phyloP scores from a whole-genome alignment of 192 early-diverging fungal genomes.

The Linnemannia exigua region DNA sequence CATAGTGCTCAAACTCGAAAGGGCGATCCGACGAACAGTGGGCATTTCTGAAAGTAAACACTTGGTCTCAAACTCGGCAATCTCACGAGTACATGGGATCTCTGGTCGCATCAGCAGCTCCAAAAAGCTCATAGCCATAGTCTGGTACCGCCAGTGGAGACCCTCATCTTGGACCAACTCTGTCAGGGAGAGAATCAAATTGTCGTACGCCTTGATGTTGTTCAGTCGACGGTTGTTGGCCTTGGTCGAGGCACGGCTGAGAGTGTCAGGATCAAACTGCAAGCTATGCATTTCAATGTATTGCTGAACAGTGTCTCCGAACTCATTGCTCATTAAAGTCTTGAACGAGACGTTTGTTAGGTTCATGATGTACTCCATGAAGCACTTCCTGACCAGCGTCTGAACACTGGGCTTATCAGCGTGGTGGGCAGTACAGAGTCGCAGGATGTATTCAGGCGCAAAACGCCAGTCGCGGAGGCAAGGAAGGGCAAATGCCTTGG shows the following conservation, averaged over 20 bases:
- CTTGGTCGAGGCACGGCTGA: conserved; percentile 25
- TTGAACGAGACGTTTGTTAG: conserved; percentile 65
- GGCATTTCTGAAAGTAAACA: conserved; percentile 81
- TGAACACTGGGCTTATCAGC: conserved; percentile 82
- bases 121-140: conserved; percentile 85
- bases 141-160: conserved; percentile 87
- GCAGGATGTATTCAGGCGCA: conserved; percentile 65
- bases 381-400: conserved; percentile 72
- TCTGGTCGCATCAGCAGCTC: conserved; percentile 79
- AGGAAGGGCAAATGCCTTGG: conserved; percentile 63
- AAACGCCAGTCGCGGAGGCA: conserved; percentile 71
- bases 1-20: conserved; percentile 70
- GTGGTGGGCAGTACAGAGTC: conserved; percentile 71
- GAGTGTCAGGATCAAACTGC: conserved; percentile 19
- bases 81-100: conserved; percentile 63
- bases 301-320: conserved; percentile 26
- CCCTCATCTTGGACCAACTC: conserved; percentile 69
- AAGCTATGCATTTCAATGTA: conserved; percentile 16
- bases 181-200: conserved; percentile 65
- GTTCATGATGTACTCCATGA: conserved; percentile 70
- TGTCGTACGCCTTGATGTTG: conserved; percentile 58
- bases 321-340: conserved; percentile 44
- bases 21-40: conserved; percentile 76
- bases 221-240: conserved; percentile 44
- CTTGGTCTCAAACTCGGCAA: conserved; percentile 71